Base-by-base conservation (phyloP, 2,329 filamentous ascomycete genomes). In the Aschersonia sp. region DNA sequence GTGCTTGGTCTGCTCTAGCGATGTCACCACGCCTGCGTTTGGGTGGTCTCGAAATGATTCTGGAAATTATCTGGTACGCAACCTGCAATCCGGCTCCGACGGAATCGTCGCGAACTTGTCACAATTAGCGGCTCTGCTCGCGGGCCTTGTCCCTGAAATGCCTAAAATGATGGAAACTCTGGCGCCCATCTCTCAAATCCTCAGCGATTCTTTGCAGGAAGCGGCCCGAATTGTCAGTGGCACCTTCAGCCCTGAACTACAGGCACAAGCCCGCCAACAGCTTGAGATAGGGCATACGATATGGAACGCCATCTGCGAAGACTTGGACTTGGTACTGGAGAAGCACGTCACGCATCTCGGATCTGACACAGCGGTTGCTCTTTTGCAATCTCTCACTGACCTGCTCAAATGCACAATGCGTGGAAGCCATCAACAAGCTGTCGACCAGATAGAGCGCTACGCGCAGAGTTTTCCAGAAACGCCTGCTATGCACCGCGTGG, bases 291-390 rank as follows among this genome's bases (percentile, higher is more conserved):
- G 67, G 1, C 62, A 74, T 47, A 52, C 60, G 2, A 63, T 72
- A 31, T 79, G 72, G 55, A 57, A 58, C 14, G 52, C 61, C 9
- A 63, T 71, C 39, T 69, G 71, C 1, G 54, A 55, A 5, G 66
- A 66, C 5, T 55, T 81, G 12, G 63, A 64, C 4, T 53, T 54
- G 4, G 66, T 74, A 47, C 69, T 80, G 42, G 75, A 79, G 32
- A 80, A 76, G 54, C 70, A 72, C 48, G 68, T 75, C 42, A 78
- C 74, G 8, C 66, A 67, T 45, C 61, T 81, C 14, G 64, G 63
- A 11, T 60, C 61, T 11, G 74, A 79, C 2, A 66, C 64, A 31
- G 66, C 71, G 1, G 54, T 58, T 11, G 49, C 47, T 12, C 57
- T 68, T 10, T 60, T 78, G 14, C 53, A 54, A 2, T 61, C 63